Evolutionary conservation across 805 yeast species (phyloP).

Genomic region (Wickerhamomyces queroliae): DNA sequence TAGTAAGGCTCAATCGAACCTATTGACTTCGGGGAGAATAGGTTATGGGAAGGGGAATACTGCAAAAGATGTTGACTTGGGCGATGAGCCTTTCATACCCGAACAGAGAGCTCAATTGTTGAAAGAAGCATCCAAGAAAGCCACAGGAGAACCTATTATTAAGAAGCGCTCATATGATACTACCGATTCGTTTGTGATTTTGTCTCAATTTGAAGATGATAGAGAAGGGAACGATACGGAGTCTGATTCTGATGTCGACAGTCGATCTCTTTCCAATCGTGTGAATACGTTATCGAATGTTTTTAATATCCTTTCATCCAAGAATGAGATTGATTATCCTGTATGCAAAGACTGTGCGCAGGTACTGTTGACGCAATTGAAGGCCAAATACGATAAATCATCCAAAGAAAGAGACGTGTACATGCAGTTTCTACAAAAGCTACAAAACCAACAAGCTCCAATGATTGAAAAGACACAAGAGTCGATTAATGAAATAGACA

Average conservation of each 20-base stretch:
- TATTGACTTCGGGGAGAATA: constrained; percentile 36
- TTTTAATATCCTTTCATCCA: constrained; percentile 65
- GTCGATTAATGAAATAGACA: constrained; percentile 17
- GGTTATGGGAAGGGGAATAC: constrained; percentile 12
- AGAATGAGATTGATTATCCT: constrained; percentile 79
- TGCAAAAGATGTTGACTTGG: constrained; percentile 5
- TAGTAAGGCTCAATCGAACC: constrained; percentile 47
- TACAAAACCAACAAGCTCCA: constrained; percentile 51
- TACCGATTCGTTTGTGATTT: constrained; percentile 21
- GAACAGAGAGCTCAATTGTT: constrained; percentile 12
- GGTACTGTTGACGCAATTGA: constrained; percentile 55
- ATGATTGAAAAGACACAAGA: constrained; percentile 20
- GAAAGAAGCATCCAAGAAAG: constrained; percentile 3
- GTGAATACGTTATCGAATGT: constrained; percentile 53
- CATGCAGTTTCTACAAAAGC: constrained; percentile 61
- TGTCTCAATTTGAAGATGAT: constrained; percentile 20
- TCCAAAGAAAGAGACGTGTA: constrained; percentile 77
- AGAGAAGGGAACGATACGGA: constrained; percentile 12
- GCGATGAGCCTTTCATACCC: constrained; percentile 22
- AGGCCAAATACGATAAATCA: constrained; percentile 63
- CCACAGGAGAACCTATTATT: constrained; percentile 3
- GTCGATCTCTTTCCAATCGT: constrained; percentile 39
- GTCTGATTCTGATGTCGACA: constrained; percentile 25
- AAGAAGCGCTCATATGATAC: constrained; percentile 9
- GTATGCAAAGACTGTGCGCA: constrained; percentile 84